phyloP scores from a whole-genome alignment of 2,329 filamentous ascomycete species.

The Fusarium udum region DNA sequence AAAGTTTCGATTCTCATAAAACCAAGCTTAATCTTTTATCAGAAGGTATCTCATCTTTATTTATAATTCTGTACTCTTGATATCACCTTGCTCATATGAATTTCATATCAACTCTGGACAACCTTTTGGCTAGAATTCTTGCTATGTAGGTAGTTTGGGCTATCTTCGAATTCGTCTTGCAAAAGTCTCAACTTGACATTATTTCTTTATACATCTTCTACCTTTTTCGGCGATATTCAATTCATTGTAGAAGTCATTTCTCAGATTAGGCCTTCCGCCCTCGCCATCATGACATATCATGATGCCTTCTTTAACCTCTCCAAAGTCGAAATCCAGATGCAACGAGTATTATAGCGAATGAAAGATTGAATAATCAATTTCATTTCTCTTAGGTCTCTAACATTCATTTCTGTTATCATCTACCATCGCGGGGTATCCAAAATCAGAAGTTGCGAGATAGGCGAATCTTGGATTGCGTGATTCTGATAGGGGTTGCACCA shows the following conservation, averaged over 20 bases:
- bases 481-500: constrained; percentile 38
- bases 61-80: accelerated
- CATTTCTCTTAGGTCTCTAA: accelerated
- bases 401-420: not conserved
- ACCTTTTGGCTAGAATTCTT: accelerated
- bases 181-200: accelerated
- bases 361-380: not conserved
- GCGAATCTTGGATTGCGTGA: constrained; percentile 35
- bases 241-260: accelerated
- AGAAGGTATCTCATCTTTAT: accelerated
- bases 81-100: not conserved
- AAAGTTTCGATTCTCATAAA: not conserved
- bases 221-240: accelerated
- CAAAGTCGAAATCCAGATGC: accelerated
- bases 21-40: accelerated
- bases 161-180: not conserved
- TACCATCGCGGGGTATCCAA: not conserved
- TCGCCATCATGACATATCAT: accelerated
- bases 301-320: accelerated
- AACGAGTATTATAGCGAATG: not conserved
- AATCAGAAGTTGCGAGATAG: constrained; percentile 1
- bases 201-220: accelerated
- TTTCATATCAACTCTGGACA: not conserved
- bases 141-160: too few species aligned
- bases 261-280: accelerated